Evolutionary conservation across 805 yeast species (phyloP), one percentile per base, ranked within the genome.

Genomic region (Lachancea mirantina): DNA sequence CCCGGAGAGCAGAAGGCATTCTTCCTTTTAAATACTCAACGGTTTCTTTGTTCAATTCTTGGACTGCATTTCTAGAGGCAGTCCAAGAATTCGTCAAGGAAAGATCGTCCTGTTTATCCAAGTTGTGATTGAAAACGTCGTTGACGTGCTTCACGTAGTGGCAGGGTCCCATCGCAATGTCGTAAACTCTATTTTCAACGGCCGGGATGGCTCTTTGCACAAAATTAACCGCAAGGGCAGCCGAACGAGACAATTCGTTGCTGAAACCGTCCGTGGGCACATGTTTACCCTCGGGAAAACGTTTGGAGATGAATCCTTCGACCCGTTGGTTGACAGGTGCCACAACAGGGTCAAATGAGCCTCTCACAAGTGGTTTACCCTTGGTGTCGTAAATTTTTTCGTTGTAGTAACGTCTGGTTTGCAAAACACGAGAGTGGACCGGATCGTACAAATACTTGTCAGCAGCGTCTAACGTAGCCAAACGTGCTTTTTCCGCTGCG

Each of bases 311-410:
- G 15, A 64, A 45, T 2, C 62, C 52, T 40, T 69, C 76, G 32
- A 81, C 53, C 20, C 65, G 59, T 21, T 65, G 57, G 58, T 81
- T 84, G 27, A 78, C 27, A 18, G 92, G 88, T 22, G 62, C 65
- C 28, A 81, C 61, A 8, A 78, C 21, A 4, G 83, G 78, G 53
- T 79, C 85, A 14, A 78, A 47, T 15, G 71, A 67, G n/a, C 78
- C 65, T 43, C 84, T 66, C 23, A 81, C 43, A 31, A 77, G 50
- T 24, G 83, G 80, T 47, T 73, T 74, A 15, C 84, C 84, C 19
- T 74, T 61, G 6, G 72, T 65, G 47, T 76, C 76, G 50, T 70
- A 68, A 24, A 74, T 47, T 19, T 71, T 64, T 29, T 67, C 61
- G 48, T 74, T 69, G 49, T 74, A 70, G 33, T 58, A 59, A 31